These are phyloP conservation scores for Cytospora leucostoma DNA, from an alignment of 2,329 filamentous ascomycete genomes.

Conservation along the genomic window DNA sequence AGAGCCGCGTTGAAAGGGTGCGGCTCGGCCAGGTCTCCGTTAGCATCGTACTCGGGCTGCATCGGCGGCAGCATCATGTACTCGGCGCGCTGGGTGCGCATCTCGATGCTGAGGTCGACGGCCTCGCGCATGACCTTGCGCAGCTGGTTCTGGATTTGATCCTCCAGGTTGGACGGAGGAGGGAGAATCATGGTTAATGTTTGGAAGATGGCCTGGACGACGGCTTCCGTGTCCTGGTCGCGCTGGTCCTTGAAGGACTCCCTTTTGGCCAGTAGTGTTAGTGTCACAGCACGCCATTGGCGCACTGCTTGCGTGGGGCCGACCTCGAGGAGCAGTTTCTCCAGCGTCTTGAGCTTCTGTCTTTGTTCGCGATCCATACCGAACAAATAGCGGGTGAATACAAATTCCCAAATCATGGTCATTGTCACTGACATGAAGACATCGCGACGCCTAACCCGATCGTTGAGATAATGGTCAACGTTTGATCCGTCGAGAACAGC, in stretches of 20 bases:
- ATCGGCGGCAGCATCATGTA: slow-evolving; percentile 98
- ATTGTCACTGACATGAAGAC: slow-evolving; percentile 99
- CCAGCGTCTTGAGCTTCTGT: slow-evolving; percentile 93
- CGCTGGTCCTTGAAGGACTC: slow-evolving; percentile 80
- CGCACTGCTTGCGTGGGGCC: slow-evolving; percentile 87
- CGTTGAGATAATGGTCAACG: slow-evolving; percentile 82
- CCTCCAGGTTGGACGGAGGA: slow-evolving; percentile 77
- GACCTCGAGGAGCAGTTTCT: slow-evolving; percentile 87
- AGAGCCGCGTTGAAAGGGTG: slow-evolving; percentile 89
- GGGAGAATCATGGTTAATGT: slow-evolving; percentile 83
- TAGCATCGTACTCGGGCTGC: slow-evolving; percentile 91
- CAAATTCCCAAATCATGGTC: slow-evolving; percentile 99
- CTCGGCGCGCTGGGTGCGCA: slow-evolving; percentile 94
- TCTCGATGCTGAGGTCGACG: slow-evolving; percentile 89
- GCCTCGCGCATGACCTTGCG: slow-evolving; percentile 86
- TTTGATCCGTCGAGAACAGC: slow-evolving; percentile 91
- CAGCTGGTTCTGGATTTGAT: slow-evolving; percentile 79
- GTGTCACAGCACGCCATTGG: slow-evolving; percentile 93
- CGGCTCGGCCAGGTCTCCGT: slow-evolving; percentile 84
- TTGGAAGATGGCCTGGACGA: slow-evolving; percentile 87
- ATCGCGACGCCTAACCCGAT: slow-evolving; percentile 85
- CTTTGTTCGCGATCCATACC: slow-evolving; percentile 98
- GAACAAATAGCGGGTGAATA: slow-evolving; percentile 97
- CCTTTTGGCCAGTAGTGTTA: slow-evolving; percentile 82
- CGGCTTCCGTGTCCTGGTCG: slow-evolving; percentile 87